These are phyloP conservation scores for Fusarium torulosum DNA, from an alignment of 2,329 filamentous ascomycete species.

Conservation along the genomic window DNA sequence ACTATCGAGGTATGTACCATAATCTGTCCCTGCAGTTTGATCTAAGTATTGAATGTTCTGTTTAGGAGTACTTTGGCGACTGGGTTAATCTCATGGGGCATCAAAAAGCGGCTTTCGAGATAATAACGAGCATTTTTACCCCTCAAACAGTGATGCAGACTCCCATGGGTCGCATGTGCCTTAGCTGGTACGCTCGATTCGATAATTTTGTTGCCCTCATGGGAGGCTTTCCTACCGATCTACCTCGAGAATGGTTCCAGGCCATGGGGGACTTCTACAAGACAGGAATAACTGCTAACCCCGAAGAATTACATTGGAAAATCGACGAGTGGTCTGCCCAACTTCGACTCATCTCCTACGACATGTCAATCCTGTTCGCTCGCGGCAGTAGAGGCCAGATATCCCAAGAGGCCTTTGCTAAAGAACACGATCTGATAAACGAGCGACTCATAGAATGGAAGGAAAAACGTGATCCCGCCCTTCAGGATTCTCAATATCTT, in stretches of 20 bases:
- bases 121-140: constrained; percentile 82
- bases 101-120: constrained; percentile 87
- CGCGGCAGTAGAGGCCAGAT: constrained; percentile 74
- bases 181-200: constrained; percentile 92
- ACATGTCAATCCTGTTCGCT: constrained; percentile 83
- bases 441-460: constrained; percentile 64
- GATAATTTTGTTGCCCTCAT: constrained; percentile 88
- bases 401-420: constrained; percentile 71
- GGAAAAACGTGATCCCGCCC: constrained; percentile 68
- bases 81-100: constrained; percentile 95
- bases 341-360: constrained; percentile 79
- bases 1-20: constrained; percentile 81
- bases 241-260: constrained; percentile 84
- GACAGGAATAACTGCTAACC: constrained; percentile 68
- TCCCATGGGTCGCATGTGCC: constrained; percentile 76
- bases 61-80: constrained; percentile 91
- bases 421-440: constrained; percentile 69
- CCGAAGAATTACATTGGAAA: constrained; percentile 73
- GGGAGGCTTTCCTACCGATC: constrained; percentile 79
- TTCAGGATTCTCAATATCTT: constrained; percentile 72
- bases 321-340: constrained; percentile 75
- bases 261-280: constrained; percentile 72
- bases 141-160: constrained; percentile 80
- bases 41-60: constrained; percentile 17
- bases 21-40: constrained; percentile 16